Conservation (phyloP, 345 rosid genomes). For the Heritiera littoralis region DNA sequence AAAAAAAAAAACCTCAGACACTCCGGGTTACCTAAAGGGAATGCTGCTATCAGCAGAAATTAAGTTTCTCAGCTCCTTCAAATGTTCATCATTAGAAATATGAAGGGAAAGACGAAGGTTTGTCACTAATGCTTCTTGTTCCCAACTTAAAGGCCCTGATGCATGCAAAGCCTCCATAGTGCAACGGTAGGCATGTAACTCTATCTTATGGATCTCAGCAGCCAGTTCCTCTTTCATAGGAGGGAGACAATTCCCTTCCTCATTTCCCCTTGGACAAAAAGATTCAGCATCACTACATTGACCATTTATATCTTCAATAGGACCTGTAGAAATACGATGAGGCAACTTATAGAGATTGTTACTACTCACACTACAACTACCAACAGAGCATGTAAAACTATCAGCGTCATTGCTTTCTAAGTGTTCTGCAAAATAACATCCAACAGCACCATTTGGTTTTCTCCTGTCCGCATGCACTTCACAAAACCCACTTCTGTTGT, state of each 20-base stretch:
- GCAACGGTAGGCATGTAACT: slow-evolving; percentile 66
- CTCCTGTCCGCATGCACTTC: slow-evolving; percentile 41
- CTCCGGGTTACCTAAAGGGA: slow-evolving; percentile 49
- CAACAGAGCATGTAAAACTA: slow-evolving; percentile 58
- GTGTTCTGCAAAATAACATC: slow-evolving; percentile 36
- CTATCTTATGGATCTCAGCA: slow-evolving; percentile 61
- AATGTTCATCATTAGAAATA: slow-evolving; percentile 83
- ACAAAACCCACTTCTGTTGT: slow-evolving; percentile 29
- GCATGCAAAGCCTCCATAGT: slow-evolving; percentile 75
- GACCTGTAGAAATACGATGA: slow-evolving; percentile 30
- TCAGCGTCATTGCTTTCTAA: slow-evolving; percentile 37
- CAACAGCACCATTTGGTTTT: slow-evolving; percentile 33
- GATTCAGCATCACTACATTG: slow-evolving; percentile 52
- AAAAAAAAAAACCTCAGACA: slow-evolving; percentile 1
- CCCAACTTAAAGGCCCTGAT: slow-evolving; percentile 86
- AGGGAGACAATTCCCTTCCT: slow-evolving; percentile 31
- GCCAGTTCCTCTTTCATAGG: slow-evolving; percentile 35
- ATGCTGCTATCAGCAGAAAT: slow-evolving; percentile 59
- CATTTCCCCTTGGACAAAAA: slow-evolving; percentile 28
- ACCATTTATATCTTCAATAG: slow-evolving; percentile 29
- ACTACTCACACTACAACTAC: slow-evolving; percentile 56
- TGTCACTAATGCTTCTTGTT: slow-evolving; percentile 79
- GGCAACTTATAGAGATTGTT: slow-evolving; percentile 25
- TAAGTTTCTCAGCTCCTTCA: slow-evolving; percentile 69
- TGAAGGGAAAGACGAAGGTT: slow-evolving; percentile 75